phyloP scores from a whole-genome alignment of 2,329 filamentous ascomycete species.

The Hymenoscyphus scutula region DNA sequence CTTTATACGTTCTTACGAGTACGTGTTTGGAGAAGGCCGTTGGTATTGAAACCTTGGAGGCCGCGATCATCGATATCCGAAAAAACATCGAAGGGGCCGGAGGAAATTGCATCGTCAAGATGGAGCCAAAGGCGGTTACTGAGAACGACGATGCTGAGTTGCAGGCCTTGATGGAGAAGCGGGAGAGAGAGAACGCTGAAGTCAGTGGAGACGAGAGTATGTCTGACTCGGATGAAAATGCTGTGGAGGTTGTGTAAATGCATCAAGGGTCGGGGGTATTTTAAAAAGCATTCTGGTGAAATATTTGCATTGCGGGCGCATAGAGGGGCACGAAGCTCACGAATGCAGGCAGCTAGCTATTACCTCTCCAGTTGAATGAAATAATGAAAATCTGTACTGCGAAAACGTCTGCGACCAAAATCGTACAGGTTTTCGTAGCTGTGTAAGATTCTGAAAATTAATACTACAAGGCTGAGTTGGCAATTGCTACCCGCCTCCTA shows the following conservation, averaged over 20 bases:
- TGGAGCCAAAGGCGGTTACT: conserved; percentile 98
- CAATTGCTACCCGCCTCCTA: too few species aligned
- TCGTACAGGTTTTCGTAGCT: too few species aligned
- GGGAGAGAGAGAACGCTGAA: conserved; percentile 94
- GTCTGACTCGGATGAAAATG: conserved; percentile 91
- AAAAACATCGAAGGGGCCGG: conserved; percentile 74
- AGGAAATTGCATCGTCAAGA: conserved; percentile 85
- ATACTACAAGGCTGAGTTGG: too few species aligned
- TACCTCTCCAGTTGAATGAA: conserved; percentile 1
- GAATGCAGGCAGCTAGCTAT: conserved; percentile 12
- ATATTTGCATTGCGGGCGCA: conserved; percentile 35
- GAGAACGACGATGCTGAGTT: conserved; percentile 97
- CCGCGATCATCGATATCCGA: conserved; percentile 85
- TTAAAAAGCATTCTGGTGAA: conserved; percentile 32
- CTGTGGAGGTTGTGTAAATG: conserved; percentile 52
- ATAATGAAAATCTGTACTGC: neutral
- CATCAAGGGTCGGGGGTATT: conserved; percentile 17
- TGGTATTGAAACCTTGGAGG: conserved; percentile 81
- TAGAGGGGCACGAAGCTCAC: conserved; percentile 25
- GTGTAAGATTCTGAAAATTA: too few species aligned
- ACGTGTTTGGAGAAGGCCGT: conserved; percentile 90
- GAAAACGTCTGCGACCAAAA: neutral
- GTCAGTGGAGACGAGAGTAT: conserved; percentile 96
- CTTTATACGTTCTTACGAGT: conserved; percentile 92
- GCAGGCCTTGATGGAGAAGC: conserved; percentile 98